Percentiles rank a stretch among this genome's conserved stretches.
phyloP scores from a whole-genome alignment of 306 rosid genomes.

The Dicorynia guianensis region DNA sequence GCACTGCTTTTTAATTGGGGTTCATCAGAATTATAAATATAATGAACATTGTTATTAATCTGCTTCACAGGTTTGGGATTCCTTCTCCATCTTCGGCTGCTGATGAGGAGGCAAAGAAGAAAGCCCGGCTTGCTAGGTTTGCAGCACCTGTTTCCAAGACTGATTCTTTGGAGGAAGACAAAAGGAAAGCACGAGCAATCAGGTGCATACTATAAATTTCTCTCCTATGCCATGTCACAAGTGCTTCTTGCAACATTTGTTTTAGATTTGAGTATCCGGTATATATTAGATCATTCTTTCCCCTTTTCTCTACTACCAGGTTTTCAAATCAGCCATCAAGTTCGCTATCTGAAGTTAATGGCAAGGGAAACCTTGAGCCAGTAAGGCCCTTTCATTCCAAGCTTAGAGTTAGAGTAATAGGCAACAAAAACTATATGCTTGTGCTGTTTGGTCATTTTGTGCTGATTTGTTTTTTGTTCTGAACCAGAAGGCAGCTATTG shows the following conservation, averaged over 20 bases:
- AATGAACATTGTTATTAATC: background rate
- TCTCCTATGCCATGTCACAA: background rate
- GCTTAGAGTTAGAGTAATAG: background rate
- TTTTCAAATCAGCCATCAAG: slow-evolving; percentile 61
- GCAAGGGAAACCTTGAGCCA: slow-evolving; percentile 61
- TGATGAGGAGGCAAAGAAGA: slow-evolving; percentile 74
- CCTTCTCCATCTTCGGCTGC: slow-evolving; percentile 56
- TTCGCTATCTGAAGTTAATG: slow-evolving; percentile 57
- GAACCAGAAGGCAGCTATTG: slow-evolving; percentile 61
- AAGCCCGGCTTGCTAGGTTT: slow-evolving; percentile 87
- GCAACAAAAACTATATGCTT: background rate
- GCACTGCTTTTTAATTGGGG: background rate
- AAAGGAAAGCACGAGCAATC: slow-evolving; percentile 79
- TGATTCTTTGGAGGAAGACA: slow-evolving; percentile 81
- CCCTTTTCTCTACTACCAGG: slow-evolving; percentile 49
- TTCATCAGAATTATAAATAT: background rate
- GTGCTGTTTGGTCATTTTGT: slow-evolving; percentile 20
- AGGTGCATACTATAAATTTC: slow-evolving; percentile 50
- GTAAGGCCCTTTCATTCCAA: slow-evolving; percentile 52
- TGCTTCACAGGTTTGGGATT: slow-evolving; percentile 73
- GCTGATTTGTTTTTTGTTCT: slow-evolving; percentile 42
- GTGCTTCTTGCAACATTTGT: background rate
- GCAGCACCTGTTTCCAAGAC: slow-evolving; percentile 59
- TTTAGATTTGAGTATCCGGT: background rate
- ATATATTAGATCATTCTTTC: slow-evolving; percentile 5